Evolutionary conservation across 139 green algal species (phyloP), one percentile per base, ranked within the genome.

Genomic region (Trebouxia sp.): DNA sequence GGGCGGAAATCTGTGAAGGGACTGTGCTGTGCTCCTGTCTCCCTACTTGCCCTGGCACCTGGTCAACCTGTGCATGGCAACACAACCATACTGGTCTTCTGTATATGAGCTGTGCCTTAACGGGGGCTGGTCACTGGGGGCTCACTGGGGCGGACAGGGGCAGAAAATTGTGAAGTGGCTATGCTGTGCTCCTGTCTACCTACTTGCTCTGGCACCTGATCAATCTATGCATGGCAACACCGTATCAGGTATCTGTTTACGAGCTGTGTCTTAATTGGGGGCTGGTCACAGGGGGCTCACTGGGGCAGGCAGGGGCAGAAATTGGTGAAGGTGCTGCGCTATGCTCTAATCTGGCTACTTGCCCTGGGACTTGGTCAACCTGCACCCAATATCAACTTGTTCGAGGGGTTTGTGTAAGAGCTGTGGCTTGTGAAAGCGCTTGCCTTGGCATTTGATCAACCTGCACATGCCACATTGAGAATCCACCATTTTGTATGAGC

Each of bases 51-150:
- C 28, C 20, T 72, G 62, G 5, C 35, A n/a, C 37, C 32, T 24
- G 5, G 37, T 72, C 62, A 72, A 35, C 32, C 62, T 72, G 32
- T n/a, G n/a, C n/a, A n/a, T n/a, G n/a, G n/a, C n/a, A n/a, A n/a
- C n/a, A n/a, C n/a, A n/a, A n/a, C n/a, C n/a, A n/a, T n/a, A n/a
- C n/a, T n/a, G n/a, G n/a, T n/a, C n/a, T n/a, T n/a, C n/a, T n/a
- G n/a, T n/a, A n/a, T n/a, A n/a, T n/a, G n/a, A n/a, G n/a, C n/a
- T n/a, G n/a, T n/a, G n/a, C n/a, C n/a, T n/a, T n/a, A n/a, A n/a
- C n/a, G 62, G 62, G 62, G 62, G 62, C 62, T 72, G 15, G 62
- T 72, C 32, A 72, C 62, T 30, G 32, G 62, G 1, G 62, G 32
- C 20, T 72, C 62, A 72, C 35, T 45, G 20, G 62, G 62, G n/a